Evolutionary conservation across 768 basidiomycete genomes (phyloP).

Genomic region (Naganishia kalamii): DNA sequence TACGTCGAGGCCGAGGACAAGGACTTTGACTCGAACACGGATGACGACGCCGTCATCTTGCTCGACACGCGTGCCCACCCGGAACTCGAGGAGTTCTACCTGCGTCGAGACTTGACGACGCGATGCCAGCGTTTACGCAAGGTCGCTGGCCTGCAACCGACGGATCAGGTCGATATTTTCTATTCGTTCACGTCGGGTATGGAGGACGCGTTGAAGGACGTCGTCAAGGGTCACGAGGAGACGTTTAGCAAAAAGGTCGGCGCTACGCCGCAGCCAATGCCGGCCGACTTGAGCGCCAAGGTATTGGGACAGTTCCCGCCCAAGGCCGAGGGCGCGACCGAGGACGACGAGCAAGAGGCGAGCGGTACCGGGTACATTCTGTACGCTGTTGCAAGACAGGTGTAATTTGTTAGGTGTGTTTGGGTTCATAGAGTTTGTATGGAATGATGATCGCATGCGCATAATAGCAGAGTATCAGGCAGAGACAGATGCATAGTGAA

Average conservation of each 20-base stretch:
- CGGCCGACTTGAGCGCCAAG: slow-evolving; percentile 50
- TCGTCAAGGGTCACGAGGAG: slow-evolving; percentile 62
- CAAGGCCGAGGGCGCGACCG: slow-evolving; percentile 21
- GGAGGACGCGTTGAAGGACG: slow-evolving; percentile 56
- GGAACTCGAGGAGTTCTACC: slow-evolving; percentile 78
- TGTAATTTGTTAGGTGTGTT: neutral
- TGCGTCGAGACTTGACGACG: slow-evolving; percentile 82
- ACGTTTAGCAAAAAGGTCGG: slow-evolving; percentile 69
- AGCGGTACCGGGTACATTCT: neutral
- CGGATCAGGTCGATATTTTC: slow-evolving; percentile 85
- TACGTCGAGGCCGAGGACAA: slow-evolving; percentile 68
- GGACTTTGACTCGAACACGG: slow-evolving; percentile 62
- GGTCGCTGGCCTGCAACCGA: slow-evolving; percentile 88
- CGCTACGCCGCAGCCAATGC: slow-evolving; percentile 60
- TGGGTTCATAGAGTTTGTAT: neutral
- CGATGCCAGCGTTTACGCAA: slow-evolving; percentile 92
- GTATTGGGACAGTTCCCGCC: slow-evolving; percentile 70
- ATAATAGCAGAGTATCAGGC: too few species aligned
- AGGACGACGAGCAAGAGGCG: slow-evolving; percentile 6
- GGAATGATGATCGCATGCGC: neutral
- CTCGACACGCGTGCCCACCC: slow-evolving; percentile 82
- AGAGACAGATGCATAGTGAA: too few species aligned
- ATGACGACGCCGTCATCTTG: slow-evolving; percentile 89
- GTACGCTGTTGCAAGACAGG: slow-evolving; percentile 11
- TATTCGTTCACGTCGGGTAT: slow-evolving; percentile 68